Percentiles rank a stretch among this genome's conserved stretches.
phyloP scores from a whole-genome alignment of 495 filamentous ascomycete species.

The Hypoxylon rickii region DNA sequence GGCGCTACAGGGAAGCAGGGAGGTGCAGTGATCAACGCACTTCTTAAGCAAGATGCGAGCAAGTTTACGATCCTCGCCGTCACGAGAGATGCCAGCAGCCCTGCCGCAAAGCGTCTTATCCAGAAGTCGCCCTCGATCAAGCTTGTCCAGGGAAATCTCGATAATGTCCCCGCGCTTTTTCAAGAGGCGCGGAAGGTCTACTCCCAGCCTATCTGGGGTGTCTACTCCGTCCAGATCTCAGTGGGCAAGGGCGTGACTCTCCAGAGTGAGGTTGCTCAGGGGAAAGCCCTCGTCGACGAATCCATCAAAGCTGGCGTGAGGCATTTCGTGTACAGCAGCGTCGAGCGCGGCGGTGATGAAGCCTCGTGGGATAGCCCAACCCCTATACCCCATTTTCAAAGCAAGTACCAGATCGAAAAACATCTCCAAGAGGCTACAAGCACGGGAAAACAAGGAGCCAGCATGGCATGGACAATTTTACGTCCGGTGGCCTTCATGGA shows the following conservation, averaged over 20 bases:
- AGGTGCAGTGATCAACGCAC: conserved; percentile 59
- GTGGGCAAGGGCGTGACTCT: conserved; percentile 52
- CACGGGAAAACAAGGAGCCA: conserved; percentile 29
- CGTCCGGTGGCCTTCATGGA: conserved; percentile 73
- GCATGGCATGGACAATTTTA: conserved; percentile 65
- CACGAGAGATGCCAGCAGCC: conserved; percentile 59
- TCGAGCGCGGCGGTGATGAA: conserved; percentile 68
- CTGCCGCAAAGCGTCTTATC: conserved; percentile 54
- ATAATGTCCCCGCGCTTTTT: conserved; percentile 59
- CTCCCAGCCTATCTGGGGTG: conserved; percentile 42
- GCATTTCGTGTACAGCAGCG: conserved; percentile 71
- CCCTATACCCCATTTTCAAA: conserved; percentile 67
- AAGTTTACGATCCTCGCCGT: conserved; percentile 62
- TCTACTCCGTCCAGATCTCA: conserved; percentile 47
- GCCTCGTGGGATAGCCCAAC: conserved; percentile 61
- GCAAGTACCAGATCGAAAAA: conserved; percentile 68
- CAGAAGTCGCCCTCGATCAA: conserved; percentile 52
- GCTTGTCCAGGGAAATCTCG: conserved; percentile 63
- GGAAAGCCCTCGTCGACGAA: conserved; percentile 64
- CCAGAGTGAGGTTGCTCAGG: conserved; percentile 64
- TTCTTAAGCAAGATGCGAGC: conserved; percentile 43
- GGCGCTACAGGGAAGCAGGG: conserved; percentile 76
- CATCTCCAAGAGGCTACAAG: conserved; percentile 52
- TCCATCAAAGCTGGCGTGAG: conserved; percentile 60
- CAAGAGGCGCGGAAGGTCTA: conserved; percentile 46